A percentile compares a stretch with the other conserved stretches of the same genome.
These are phyloP conservation scores for Cladophialophora carrionii DNA, from an alignment of 2,329 filamentous ascomycete genomes.

Conservation along the genomic window DNA sequence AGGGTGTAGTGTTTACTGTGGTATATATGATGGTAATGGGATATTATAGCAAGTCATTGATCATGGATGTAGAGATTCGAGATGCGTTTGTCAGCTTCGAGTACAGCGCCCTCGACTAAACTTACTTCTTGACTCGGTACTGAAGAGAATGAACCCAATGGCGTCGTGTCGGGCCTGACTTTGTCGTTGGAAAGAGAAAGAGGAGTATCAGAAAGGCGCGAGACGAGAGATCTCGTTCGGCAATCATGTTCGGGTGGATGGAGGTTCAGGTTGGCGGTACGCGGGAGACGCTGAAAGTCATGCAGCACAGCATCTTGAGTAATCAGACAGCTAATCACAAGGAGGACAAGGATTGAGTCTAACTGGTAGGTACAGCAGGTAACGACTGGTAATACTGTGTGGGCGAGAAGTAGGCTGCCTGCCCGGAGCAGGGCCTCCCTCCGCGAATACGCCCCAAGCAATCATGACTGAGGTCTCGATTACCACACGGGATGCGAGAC, in stretches of 20 bases:
- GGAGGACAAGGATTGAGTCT: too few species aligned
- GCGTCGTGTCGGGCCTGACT: background rate
- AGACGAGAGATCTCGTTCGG: conserved; percentile 7
- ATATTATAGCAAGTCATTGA: background rate
- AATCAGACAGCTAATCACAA: background rate
- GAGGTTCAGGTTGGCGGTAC: background rate
- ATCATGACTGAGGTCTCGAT: background rate
- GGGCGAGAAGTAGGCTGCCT: too few species aligned
- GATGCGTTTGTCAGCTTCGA: conserved; percentile 14
- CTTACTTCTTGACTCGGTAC: background rate
- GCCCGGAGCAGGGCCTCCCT: background rate
- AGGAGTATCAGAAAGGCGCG: background rate
- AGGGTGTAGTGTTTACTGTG: too few species aligned
- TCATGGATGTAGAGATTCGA: conserved; percentile 47
- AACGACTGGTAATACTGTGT: too few species aligned
- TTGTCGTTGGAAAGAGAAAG: background rate
- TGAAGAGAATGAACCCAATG: background rate
- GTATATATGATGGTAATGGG: background rate
- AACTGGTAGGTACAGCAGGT: too few species aligned
- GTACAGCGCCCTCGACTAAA: background rate
- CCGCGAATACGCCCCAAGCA: conserved; percentile 13
- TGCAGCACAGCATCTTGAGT: too few species aligned
- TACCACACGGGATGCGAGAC: background rate
- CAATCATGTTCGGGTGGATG: conserved; percentile 15
- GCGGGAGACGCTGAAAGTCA: background rate